Base-by-base conservation (phyloP, 2,329 filamentous ascomycete species). In the Fusarium armeniacum region DNA sequence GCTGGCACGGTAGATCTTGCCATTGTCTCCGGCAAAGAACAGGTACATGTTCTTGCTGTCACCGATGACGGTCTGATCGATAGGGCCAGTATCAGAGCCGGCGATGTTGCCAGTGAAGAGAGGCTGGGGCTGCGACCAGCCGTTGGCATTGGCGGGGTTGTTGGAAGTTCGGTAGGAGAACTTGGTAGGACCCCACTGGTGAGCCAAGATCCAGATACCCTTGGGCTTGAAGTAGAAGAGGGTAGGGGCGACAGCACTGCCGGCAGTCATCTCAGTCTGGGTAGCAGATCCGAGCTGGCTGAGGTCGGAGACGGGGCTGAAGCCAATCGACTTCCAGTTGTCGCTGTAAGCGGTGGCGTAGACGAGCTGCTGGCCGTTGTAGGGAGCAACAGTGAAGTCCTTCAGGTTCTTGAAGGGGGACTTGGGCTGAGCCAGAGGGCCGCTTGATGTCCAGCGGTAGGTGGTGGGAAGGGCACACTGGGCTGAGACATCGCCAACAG, bases 1-100 rank as follows among this genome's bases (percentile, higher is more conserved):
- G 74, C 83, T 86, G 54, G 88, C 76, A 2, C 89, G 83, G 79
- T 91, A 91, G 74, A 91, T 89, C 46, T 84, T 85, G 76, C 89
- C 89, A 67, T 91, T 90, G 78, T 91, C 89, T 10, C 88, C 89
- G 0, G 84, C 83, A 70, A 91, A 91, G 84, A 91, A 91, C 6
- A 91, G 80, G 71, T 90, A 90, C 87, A 90, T 90, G 78, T 86
- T 85, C 9, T 75, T 77, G 74, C 78, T 78, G 76, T 91, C 89
- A 41, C 86, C 87, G 67, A 91, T 91, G 58, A 91, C 68, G 0
- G 87, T 87, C 78, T 90, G 88, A 76, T 91, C 89, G 64, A 91
- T 90, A 13, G 81, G 74, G 1, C 87, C 87, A 0, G 85, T 38
- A 1, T 1, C 3, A 0, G 58, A 44, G 13, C 2, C 16, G 58